These are phyloP conservation scores for Verruconis gallopava DNA, from an alignment of 2,329 filamentous ascomycete genomes.

Conservation along the genomic window DNA sequence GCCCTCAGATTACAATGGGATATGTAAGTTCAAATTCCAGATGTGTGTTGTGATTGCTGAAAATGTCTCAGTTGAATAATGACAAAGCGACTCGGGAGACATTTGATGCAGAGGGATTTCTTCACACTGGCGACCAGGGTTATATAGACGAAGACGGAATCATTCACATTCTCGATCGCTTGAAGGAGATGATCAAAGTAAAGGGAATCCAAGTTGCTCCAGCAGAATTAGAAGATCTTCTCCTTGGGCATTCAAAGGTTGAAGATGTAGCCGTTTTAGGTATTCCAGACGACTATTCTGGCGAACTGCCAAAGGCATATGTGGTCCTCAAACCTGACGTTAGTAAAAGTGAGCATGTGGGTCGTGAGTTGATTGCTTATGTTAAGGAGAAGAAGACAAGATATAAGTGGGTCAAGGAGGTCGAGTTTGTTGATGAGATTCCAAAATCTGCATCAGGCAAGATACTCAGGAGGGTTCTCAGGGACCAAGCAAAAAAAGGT, in stretches of 20 bases:
- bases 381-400: constrained; percentile 32
- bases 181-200: constrained; percentile 59
- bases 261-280: constrained; percentile 45
- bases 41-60: too few relatives aligned
- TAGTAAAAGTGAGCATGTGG: constrained; percentile 20
- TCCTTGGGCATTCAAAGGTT: constrained; percentile 44
- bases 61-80: constrained; percentile 21
- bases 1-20: constrained; percentile 38
- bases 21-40: constrained; percentile 34
- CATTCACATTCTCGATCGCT: constrained; percentile 45
- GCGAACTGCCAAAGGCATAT: constrained; percentile 33
- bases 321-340: constrained; percentile 27
- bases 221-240: constrained; percentile 48
- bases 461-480: constrained; percentile 33
- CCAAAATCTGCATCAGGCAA: constrained; percentile 36
- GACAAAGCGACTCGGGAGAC: constrained; percentile 31
- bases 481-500: constrained; percentile 29
- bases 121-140: constrained; percentile 48
- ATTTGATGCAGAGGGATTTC: constrained; percentile 35
- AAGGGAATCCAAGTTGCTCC: constrained; percentile 51
- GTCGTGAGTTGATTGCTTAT: constrained; percentile 29
- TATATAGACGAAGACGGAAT: constrained; percentile 42
- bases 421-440: constrained; percentile 34
- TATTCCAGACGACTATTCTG: constrained; percentile 39
- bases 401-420: constrained; percentile 34